A percentile compares a stretch with the other conserved stretches of the same genome.
Conservation (phyloP, 306 rosid genomes). For the Calophaca sinica region DNA sequence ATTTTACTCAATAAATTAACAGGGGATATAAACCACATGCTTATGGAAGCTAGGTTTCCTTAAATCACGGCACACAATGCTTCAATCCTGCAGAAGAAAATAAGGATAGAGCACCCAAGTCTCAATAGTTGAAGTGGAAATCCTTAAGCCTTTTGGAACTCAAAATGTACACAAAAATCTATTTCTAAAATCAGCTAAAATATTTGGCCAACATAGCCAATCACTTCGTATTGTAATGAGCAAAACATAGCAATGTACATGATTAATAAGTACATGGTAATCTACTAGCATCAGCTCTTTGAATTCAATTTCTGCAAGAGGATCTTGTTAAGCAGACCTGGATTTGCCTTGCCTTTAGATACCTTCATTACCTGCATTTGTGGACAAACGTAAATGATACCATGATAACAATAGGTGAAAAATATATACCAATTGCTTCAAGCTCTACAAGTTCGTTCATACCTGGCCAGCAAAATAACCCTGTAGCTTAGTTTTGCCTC, state of each 20-base stretch:
- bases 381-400: constrained; percentile 17
- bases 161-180: constrained; percentile 15
- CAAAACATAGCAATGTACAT: neutral
- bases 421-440: constrained; percentile 11
- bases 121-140: constrained; percentile 5
- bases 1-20: too few relatives aligned
- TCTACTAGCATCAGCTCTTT: constrained; percentile 57
- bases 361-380: constrained; percentile 76
- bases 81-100: constrained; percentile 21
- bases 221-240: constrained; percentile 10
- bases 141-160: neutral
- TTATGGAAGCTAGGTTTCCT: neutral
- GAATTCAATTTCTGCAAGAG: constrained; percentile 80
- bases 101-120: neutral
- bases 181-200: constrained; percentile 28
- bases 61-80: neutral
- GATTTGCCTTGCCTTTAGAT: constrained; percentile 97
- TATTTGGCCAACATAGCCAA: constrained; percentile 21
- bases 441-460: constrained; percentile 35
- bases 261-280: neutral
- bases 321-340: constrained; percentile 84
- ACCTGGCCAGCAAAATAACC: constrained; percentile 97
- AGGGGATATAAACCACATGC: constrained; percentile 11
- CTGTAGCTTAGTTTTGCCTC: constrained; percentile 87
- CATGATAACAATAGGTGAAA: neutral